Conservation (phyloP, 257 asterid species). For the Dorcoceras hygrometricum region DNA sequence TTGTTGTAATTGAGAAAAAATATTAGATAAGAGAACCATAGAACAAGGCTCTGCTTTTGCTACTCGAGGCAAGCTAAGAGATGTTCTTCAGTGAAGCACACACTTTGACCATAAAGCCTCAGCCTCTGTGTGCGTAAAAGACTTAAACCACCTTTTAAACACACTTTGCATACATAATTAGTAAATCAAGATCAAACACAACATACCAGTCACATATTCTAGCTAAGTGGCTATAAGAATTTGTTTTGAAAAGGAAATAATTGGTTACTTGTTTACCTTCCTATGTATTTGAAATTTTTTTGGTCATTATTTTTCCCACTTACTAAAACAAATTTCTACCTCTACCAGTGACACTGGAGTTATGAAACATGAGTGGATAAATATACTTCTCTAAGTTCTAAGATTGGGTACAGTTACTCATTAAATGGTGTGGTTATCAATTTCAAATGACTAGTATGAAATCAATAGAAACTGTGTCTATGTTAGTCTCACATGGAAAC, state of each 20-base stretch:
- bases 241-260: no score
- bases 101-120: neutral
- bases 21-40: conserved; percentile 5
- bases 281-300: no score
- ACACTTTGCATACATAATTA: neutral
- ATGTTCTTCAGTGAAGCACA: neutral
- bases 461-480: conserved; percentile 2
- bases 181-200: no score
- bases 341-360: neutral
- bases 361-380: neutral
- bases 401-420: conserved; percentile 20
- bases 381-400: conserved; percentile 2
- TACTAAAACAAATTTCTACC: neutral
- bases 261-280: neutral
- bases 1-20: conserved; percentile 10
- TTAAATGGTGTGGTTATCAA: neutral
- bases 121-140: neutral
- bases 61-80: neutral
- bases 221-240: no score
- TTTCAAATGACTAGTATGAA: conserved; percentile 5
- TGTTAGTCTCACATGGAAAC: conserved; percentile 15
- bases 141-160: neutral
- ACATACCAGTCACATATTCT: no score
- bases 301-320: neutral
- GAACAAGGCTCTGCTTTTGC: neutral